Evolutionary conservation across 345 rosid species (phyloP), one percentile per base, ranked within the genome.

Genomic region (Erucastrum elatum): DNA sequence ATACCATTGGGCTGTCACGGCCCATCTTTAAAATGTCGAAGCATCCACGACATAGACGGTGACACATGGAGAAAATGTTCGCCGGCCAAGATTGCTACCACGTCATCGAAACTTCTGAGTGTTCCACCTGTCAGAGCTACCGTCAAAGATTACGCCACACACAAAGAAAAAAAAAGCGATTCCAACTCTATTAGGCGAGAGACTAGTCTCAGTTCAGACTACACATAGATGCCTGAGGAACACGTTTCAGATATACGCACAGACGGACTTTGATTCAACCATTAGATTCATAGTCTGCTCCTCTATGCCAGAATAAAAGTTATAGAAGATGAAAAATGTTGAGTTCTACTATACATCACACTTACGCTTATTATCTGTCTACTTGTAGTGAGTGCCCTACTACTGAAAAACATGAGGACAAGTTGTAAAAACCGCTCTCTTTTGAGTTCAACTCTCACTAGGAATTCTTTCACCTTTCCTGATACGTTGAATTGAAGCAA

Each of bases 41-140:
- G 56, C 77, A 66, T 65, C 77, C 77, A 78, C 62, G 67, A 78
- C 68, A 66, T 2, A 59, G 64, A 41, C 82, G 53, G 77, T 78
- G 72, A 35, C 77, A 78, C 72, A 16, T 64, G 46, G 55, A 70
- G 13, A 62, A 58, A 37, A 29, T 1, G 15, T 65, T 71, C 35
- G 49, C 30, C 56, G 73, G 77, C 61, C 63, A 41, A 21, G 72
- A 58, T 78, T 56, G 0, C 16, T 2, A 13, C 6, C 72, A 44
- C 77, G 72, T 72, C 68, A 58, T 6, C 12, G 4, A 37, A 37
- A 35, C 59, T 35, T 53, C 26, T 64, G 26, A 51, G 17, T 51
- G 56, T 53, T 16, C 60, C 60, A 77, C 71, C 11, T 77, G 80
- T 64, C 80, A 7, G 2, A 33, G 29, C 74, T 68, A 56, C 61